Base-by-base conservation (phyloP, 139 green algal species). In the Nannochloris sp. region DNA sequence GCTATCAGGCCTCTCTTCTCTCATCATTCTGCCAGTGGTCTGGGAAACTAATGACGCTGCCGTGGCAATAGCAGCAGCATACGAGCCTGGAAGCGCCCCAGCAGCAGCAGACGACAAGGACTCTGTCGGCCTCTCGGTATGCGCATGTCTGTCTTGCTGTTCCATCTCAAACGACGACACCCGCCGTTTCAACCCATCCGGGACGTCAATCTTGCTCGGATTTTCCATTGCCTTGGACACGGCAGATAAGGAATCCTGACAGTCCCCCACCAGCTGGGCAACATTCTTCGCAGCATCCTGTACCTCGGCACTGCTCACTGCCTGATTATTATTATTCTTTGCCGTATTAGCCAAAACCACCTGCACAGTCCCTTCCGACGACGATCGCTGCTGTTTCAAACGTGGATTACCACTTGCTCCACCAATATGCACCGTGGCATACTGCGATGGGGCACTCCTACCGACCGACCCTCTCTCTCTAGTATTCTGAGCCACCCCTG, bases 291-390 rank as follows among this genome's bases (percentile, higher is more conserved):
- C 12, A 6, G 46, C 46, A 28, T 53, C 17, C 6, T 53, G 46
- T 53, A 11, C 46, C n/a, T 53, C 46, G 5, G n/a, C 46, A 26
- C 46, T 53, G 14, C 46, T 53, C 46, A 23, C 1, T 53, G 16
- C 6, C 45, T 51, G 16, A 20, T 51, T 51, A 5, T 20, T 11
- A 53, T 11, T 23, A 3, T 25, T 6, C 33, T 40, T 40, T 40
- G 33, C 5, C 33, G 48, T 20, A 55, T 20, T 23, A 10, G 48
- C n/a, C 17, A 55, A 20, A 23, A 55, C 48, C 14, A 64, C 58
- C 30, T 64, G 58, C 28, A 64, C 58, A 28, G 58, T 64, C 12
- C 58, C 58, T 51, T 64, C 58, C 5, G 58, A 64, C 13, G 40
- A 64, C 5, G 20, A 56, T 17, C 58, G 1, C n/a, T 31, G 58